phyloP scores from a whole-genome alignment of 495 filamentous ascomycete species.

The Glonium stellatum region DNA sequence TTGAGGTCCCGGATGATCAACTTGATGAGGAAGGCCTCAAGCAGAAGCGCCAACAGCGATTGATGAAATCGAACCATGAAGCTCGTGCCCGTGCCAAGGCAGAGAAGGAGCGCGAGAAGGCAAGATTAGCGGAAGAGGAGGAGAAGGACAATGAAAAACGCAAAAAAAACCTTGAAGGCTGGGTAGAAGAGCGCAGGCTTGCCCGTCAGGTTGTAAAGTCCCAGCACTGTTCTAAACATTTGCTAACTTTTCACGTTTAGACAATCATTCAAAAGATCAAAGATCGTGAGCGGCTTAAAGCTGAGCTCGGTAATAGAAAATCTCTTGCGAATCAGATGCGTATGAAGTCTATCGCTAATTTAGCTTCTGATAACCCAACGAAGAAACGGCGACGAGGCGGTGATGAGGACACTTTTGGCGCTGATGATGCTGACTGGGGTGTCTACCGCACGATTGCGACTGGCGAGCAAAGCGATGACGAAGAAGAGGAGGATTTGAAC shows the following conservation, averaged over 20 bases:
- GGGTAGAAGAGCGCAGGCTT: slow-evolving; percentile 73
- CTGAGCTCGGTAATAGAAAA: slow-evolving; percentile 90
- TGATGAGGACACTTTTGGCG: slow-evolving; percentile 88
- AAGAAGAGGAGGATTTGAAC: slow-evolving; percentile 74
- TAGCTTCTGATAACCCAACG: slow-evolving; percentile 78
- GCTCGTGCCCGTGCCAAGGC: slow-evolving; percentile 85
- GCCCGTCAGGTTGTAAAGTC: slow-evolving; percentile 51
- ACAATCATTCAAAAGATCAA: slow-evolving; percentile 74
- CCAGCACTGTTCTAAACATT: slow-evolving; percentile 2
- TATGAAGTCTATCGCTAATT: slow-evolving; percentile 96
- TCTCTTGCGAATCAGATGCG: slow-evolving; percentile 90
- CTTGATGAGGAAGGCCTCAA: slow-evolving; percentile 86
- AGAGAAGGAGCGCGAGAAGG: slow-evolving; percentile 88
- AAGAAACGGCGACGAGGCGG: slow-evolving; percentile 61
- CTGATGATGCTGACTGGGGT: slow-evolving; percentile 95
- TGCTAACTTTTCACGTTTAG: slow-evolving; percentile 25
- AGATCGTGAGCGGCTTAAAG: slow-evolving; percentile 83
- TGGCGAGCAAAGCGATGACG: slow-evolving; percentile 66
- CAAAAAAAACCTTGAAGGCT: slow-evolving; percentile 75
- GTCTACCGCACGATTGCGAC: slow-evolving; percentile 88
- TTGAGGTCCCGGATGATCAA: slow-evolving; percentile 85
- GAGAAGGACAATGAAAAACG: slow-evolving; percentile 75
- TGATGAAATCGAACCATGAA: slow-evolving; percentile 91
- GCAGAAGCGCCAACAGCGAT: slow-evolving; percentile 80
- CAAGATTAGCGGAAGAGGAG: slow-evolving; percentile 71